phyloP scores from a whole-genome alignment of 208 protist species.

The Porcisia deanei region DNA sequence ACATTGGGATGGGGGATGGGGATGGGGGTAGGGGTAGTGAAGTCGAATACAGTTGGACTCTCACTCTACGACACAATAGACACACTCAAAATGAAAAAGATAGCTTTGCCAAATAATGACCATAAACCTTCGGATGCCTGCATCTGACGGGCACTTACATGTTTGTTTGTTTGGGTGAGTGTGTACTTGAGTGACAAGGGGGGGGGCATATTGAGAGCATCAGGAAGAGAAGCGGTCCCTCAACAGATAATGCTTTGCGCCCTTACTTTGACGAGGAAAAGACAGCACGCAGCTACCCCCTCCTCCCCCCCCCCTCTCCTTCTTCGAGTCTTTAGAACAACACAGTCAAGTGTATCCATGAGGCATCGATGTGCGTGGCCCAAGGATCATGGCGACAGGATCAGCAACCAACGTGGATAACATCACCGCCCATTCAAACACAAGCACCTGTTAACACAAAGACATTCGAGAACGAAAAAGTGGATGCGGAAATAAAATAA shows the following conservation, averaged over 20 bases:
- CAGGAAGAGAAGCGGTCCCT: background rate
- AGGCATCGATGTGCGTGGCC: background rate
- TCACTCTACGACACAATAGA: background rate
- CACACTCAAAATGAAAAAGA: background rate
- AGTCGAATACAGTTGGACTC: no score
- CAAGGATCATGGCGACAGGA: background rate
- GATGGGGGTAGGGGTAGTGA: no score
- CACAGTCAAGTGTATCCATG: no score
- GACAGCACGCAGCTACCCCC: background rate
- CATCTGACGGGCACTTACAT: background rate
- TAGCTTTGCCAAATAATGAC: background rate
- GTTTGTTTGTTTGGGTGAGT: background rate
- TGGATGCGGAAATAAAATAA: conserved; percentile 1
- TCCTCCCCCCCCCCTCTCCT: background rate
- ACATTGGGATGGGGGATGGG: no score
- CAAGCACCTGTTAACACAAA: background rate
- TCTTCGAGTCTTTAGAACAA: background rate
- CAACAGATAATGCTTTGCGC: no score
- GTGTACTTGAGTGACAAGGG: background rate
- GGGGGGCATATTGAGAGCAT: background rate
- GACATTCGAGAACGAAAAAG: background rate
- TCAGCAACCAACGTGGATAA: background rate
- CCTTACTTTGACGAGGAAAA: background rate
- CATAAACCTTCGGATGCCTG: no score
- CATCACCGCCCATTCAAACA: background rate